phyloP scores from a whole-genome alignment of 2,329 filamentous ascomycete species.

The Magnaporthiopsis incrustans region DNA sequence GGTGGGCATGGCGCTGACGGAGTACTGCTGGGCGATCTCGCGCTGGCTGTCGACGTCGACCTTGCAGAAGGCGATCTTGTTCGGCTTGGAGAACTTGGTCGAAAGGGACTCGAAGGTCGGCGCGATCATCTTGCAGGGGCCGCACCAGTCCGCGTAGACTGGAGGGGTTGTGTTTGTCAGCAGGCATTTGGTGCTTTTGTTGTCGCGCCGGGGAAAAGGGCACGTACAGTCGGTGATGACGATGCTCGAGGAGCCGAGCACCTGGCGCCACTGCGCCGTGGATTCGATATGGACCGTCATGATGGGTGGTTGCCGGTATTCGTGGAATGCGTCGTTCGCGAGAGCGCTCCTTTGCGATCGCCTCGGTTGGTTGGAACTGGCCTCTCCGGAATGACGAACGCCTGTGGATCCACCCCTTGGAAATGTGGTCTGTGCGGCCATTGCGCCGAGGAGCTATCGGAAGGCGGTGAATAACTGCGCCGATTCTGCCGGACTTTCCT shows the following conservation, averaged over 20 bases:
- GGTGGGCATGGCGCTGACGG: conserved; percentile 83
- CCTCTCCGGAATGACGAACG: not conserved
- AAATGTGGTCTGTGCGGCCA: not conserved
- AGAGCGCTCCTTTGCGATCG: not conserved
- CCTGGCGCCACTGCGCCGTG: conserved; percentile 59
- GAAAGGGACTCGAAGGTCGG: conserved; percentile 83
- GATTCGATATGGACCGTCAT: conserved; percentile 56
- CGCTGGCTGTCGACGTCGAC: conserved; percentile 82
- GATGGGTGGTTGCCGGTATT: conserved; percentile 10
- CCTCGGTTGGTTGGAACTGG: not conserved
- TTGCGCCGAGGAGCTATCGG: not conserved
- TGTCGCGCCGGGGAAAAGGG: not conserved
- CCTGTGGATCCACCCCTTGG: not conserved
- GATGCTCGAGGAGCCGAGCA: conserved; percentile 65
- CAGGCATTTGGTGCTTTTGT: not conserved
- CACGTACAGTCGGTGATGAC: conserved; percentile 84
- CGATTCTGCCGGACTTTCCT: conserved; percentile 17
- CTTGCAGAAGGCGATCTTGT: conserved; percentile 82
- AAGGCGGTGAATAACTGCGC: conserved; percentile 16
- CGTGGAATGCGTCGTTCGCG: not conserved
- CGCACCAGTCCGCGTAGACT: conserved; percentile 97
- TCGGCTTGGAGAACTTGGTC: conserved; percentile 68
- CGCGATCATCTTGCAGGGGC: conserved; percentile 85
- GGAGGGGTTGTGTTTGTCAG: conserved; percentile 15
- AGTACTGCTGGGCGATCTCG: conserved; percentile 67